Conservation (phyloP, 257 asterid genomes). For the Thymus mandschuricus region DNA sequence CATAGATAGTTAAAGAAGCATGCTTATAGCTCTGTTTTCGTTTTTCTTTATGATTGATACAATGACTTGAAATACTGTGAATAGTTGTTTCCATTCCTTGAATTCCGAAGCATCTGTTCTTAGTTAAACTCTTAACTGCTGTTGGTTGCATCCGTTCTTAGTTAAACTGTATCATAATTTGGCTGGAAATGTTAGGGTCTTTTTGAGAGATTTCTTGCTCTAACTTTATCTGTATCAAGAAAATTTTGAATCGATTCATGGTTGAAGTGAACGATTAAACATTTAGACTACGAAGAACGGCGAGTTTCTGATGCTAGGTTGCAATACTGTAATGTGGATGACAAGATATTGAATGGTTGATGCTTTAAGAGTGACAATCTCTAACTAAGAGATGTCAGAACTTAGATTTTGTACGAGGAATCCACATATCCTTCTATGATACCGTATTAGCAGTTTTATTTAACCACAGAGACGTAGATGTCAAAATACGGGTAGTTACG, state of each 20-base stretch:
- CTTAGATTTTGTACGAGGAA: no score
- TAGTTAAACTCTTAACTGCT: background rate
- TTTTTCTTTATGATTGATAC: background rate
- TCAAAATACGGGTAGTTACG: no score
- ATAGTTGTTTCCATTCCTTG: background rate
- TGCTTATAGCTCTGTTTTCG: background rate
- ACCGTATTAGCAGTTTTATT: no score
- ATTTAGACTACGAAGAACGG: background rate
- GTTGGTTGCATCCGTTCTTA: background rate
- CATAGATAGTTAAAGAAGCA: background rate
- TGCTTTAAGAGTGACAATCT: background rate
- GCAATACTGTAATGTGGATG: slow-evolving; percentile 3
- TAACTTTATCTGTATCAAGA: no score
- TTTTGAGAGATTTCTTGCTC: no score
- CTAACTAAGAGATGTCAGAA: background rate
- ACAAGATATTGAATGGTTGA: background rate
- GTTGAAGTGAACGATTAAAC: background rate
- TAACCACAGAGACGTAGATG: no score
- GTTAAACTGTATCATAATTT: no score
- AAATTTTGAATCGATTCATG: background rate
- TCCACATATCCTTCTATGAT: no score
- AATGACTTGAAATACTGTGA: background rate
- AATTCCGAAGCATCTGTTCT: background rate
- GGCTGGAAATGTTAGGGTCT: no score
- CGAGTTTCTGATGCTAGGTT: slow-evolving; percentile 5